These are phyloP conservation scores for Scutellaria barbata DNA, from an alignment of 257 asterid genomes.

Conservation along the genomic window DNA sequence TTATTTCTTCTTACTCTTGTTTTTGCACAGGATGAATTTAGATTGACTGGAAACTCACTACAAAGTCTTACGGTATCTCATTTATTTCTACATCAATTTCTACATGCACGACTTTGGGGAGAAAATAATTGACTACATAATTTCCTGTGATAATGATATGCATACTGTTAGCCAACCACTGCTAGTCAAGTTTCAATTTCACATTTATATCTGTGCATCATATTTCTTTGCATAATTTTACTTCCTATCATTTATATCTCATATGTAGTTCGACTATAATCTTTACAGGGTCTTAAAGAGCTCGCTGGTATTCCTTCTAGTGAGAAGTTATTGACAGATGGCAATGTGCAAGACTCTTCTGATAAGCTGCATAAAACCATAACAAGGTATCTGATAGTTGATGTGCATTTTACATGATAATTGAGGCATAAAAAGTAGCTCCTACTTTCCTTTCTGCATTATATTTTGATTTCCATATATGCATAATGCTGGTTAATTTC, in stretches of 20 bases:
- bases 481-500: background rate
- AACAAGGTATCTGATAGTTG: slow-evolving; percentile 42
- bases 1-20: background rate
- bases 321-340: slow-evolving; percentile 49
- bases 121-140: background rate
- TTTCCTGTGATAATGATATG: background rate
- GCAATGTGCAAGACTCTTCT: slow-evolving; percentile 38
- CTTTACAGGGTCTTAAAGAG: slow-evolving; percentile 73
- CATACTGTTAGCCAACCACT: background rate
- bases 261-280: slow-evolving; percentile 6
- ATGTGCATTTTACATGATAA: background rate
- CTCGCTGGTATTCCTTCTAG: slow-evolving; percentile 46
- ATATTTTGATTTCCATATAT: background rate
- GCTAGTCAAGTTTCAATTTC: slow-evolving; percentile 17
- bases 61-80: slow-evolving; percentile 54
- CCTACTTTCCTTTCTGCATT: background rate
- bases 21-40: slow-evolving; percentile 60
- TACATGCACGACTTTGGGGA: background rate
- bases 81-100: slow-evolving; percentile 7
- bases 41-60: slow-evolving; percentile 46
- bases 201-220: background rate
- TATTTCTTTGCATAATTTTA: background rate
- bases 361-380: slow-evolving; percentile 47
- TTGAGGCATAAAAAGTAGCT: background rate
- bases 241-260: background rate